A percentile compares a stretch with the other conserved stretches of the same genome.
phyloP scores from a whole-genome alignment of 176 grass and related monocot species.

The Oryza nivara region DNA sequence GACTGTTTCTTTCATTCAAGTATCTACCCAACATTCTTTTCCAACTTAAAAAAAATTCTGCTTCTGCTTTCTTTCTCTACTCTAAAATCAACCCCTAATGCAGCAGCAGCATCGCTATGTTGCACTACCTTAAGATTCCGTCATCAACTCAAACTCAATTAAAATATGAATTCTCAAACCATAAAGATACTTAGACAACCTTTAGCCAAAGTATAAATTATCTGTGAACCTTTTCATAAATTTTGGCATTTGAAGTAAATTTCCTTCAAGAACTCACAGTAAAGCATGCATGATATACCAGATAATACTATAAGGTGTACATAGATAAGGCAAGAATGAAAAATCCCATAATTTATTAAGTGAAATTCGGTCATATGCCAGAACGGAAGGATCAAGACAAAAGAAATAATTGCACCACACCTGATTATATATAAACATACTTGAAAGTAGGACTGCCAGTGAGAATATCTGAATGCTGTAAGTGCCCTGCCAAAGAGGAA shows the following conservation, averaged over 20 bases:
- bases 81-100: not conserved
- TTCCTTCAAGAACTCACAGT: not conserved
- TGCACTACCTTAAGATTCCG: not conserved
- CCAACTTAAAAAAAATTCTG: not conserved
- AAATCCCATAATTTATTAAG: not conserved
- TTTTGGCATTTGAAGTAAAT: not conserved
- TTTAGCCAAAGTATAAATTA: not conserved
- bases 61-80: not conserved
- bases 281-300: not conserved
- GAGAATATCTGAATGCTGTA: slow-evolving; percentile 82
- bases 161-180: not conserved
- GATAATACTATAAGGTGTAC: not conserved
- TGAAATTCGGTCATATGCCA: not conserved
- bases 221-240: not conserved
- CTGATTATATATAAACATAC: slow-evolving; percentile 82
- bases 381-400: not conserved
- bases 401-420: slow-evolving; percentile 32
- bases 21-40: not conserved
- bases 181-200: not conserved
- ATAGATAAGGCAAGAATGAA: slow-evolving; percentile 18
- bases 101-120: not conserved
- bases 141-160: not conserved
- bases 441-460: slow-evolving; percentile 70
- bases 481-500: slow-evolving; percentile 57
- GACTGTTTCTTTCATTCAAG: not conserved